Conservation (phyloP, 352 stramenopile species). For the Globisporangium barbulae region DNA sequence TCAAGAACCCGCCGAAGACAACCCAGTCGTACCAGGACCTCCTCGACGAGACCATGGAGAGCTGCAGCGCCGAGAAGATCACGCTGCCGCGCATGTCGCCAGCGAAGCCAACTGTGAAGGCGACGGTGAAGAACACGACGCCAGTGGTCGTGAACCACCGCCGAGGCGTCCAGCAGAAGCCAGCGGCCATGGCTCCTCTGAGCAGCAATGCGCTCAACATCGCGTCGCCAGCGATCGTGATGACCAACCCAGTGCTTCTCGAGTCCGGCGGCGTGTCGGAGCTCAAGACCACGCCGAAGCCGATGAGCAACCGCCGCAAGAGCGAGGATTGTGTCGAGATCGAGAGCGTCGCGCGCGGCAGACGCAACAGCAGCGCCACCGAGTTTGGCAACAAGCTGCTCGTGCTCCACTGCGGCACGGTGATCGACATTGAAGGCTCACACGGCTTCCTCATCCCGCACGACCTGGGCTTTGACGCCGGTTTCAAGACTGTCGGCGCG, state of each 20-base stretch:
- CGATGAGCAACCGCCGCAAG: constrained; percentile 9
- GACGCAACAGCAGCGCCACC: constrained; percentile 22
- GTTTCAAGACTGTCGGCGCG: constrained; percentile 11
- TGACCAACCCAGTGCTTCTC: constrained; percentile 19
- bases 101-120: constrained; percentile 17
- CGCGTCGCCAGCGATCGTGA: constrained; percentile 34
- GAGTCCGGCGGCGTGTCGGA: constrained; percentile 17
- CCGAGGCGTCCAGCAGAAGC: constrained; percentile 10
- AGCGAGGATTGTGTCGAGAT: constrained; percentile 19
- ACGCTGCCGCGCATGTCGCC: constrained; percentile 48
- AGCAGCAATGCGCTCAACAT: constrained; percentile 34
- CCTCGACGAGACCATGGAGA: constrained; percentile 53
- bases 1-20: constrained; percentile 34
- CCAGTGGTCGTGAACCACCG: constrained; percentile 19
- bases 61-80: constrained; percentile 43
- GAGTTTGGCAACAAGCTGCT: constrained; percentile 55
- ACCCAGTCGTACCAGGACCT: constrained; percentile 51
- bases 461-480: constrained; percentile 36
- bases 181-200: constrained; percentile 13
- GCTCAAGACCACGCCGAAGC: constrained; percentile 8
- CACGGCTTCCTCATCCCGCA: constrained; percentile 78
- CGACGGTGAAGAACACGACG: constrained; percentile 15
- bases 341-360: constrained; percentile 12
- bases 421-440: constrained; percentile 75
- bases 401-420: constrained; percentile 68